These are phyloP conservation scores for Candida quercuum DNA, from an alignment of 805 yeast genomes.

Conservation along the genomic window DNA sequence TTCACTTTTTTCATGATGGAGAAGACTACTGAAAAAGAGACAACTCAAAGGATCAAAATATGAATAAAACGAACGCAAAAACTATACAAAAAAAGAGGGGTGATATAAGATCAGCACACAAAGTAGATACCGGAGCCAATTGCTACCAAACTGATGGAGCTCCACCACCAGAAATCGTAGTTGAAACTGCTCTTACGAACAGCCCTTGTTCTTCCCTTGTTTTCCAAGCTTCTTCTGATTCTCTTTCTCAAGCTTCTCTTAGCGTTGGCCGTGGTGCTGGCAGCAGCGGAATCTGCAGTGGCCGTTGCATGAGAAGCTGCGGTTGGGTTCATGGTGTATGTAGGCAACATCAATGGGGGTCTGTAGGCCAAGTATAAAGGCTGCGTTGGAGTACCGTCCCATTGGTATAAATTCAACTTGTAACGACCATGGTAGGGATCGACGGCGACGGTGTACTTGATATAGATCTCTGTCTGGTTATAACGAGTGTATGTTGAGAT, in stretches of 20 bases:
- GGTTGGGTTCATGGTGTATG: slow-evolving; percentile 86
- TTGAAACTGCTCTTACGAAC: slow-evolving; percentile 34
- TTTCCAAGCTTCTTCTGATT: slow-evolving; percentile 72
- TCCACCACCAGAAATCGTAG: slow-evolving; percentile 53
- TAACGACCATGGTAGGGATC: slow-evolving; percentile 84
- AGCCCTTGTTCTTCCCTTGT: slow-evolving; percentile 75
- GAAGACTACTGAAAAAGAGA: no score
- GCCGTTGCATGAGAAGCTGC: slow-evolving; percentile 30
- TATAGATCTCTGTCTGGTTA: slow-evolving; percentile 57
- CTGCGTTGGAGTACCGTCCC: slow-evolving; percentile 74
- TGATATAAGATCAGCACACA: slow-evolving; percentile 19
- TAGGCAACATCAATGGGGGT: slow-evolving; percentile 97
- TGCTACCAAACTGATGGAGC: slow-evolving; percentile 39
- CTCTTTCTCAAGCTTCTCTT: slow-evolving; percentile 34
- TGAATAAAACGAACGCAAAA: background rate
- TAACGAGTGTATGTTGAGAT: slow-evolving; percentile 66
- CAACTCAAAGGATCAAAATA: background rate
- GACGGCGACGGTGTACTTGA: slow-evolving; percentile 51
- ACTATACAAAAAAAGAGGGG: no score
- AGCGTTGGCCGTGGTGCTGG: slow-evolving; percentile 22
- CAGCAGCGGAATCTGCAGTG: slow-evolving; percentile 28
- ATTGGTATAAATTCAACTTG: slow-evolving; percentile 66
- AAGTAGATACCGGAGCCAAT: slow-evolving; percentile 28
- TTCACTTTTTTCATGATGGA: no score
- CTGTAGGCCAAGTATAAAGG: slow-evolving; percentile 88